A percentile compares a stretch with the other conserved stretches of the same genome.
These are phyloP conservation scores for Diaporthe sp. DNA, from an alignment of 2,329 filamentous ascomycete genomes.

Conservation along the genomic window DNA sequence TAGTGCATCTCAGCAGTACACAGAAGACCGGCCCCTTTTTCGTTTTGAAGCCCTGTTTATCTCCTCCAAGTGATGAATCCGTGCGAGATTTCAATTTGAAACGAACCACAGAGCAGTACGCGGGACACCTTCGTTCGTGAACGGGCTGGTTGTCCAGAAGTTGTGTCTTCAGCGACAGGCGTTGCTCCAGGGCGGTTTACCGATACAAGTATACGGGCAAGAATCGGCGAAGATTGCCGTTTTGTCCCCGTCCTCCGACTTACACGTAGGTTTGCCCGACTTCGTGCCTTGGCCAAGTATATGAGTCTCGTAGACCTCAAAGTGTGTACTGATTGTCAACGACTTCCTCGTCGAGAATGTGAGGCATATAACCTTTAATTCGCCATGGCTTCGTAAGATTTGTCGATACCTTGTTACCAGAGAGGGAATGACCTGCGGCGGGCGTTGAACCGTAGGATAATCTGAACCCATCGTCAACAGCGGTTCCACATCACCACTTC, in stretches of 20 bases:
- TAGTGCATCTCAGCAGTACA: neutral
- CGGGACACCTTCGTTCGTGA: no score
- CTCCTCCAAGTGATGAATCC: neutral
- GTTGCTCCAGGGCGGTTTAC: neutral
- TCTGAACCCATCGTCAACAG: neutral
- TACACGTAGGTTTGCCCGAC: neutral
- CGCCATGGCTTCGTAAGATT: neutral
- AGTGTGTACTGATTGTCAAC: neutral
- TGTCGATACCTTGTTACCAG: neutral
- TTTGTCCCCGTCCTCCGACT: neutral
- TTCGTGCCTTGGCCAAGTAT: neutral
- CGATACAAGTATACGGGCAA: neutral
- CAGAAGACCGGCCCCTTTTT: neutral
- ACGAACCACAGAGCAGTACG: neutral
- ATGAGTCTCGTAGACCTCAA: neutral
- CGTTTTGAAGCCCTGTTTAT: neutral
- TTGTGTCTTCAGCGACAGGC: neutral
- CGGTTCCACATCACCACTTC: neutral
- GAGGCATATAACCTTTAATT: neutral
- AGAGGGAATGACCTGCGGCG: neutral
- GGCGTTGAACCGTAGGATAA: neutral
- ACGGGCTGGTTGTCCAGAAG: neutral
- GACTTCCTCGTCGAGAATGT: neutral
- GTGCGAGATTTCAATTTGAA: neutral
- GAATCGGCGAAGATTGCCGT: slow-evolving; percentile 35